phyloP scores from a whole-genome alignment of 2,329 filamentous ascomycete genomes.

The Stachybotrys echinatus region DNA sequence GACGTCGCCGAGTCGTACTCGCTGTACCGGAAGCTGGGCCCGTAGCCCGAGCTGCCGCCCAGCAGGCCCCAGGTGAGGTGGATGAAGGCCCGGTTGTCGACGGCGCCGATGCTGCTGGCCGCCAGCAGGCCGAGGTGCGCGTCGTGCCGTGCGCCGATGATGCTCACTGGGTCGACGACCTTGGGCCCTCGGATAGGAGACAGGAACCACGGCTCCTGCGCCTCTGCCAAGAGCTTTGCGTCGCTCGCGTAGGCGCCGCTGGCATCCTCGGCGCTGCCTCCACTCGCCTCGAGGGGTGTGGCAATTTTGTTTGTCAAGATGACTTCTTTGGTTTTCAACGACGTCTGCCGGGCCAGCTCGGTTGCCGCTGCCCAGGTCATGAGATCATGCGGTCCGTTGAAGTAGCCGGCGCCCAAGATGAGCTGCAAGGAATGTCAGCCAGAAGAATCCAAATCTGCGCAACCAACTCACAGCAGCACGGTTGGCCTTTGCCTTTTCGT shows the following conservation, averaged over 20 bases:
- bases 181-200: background rate
- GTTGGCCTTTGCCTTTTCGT: background rate
- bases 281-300: background rate
- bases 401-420: background rate
- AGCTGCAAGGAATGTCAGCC: background rate
- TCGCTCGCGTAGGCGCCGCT: background rate
- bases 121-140: constrained; percentile 4
- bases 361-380: background rate
- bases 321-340: constrained; percentile 1
- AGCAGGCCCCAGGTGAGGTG: constrained; percentile 12
- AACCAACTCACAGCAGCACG: background rate
- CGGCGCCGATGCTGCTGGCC: constrained; percentile 7
- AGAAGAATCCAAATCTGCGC: background rate
- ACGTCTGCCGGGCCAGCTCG: background rate
- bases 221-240: too few relatives aligned
- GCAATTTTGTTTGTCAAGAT: background rate
- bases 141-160: constrained; percentile 1
- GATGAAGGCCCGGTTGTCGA: constrained; percentile 9
- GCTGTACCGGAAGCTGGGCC: constrained; percentile 4
- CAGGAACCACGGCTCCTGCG: background rate
- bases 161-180: background rate
- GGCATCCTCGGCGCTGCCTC: background rate
- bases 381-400: background rate
- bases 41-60: constrained; percentile 4
- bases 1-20: background rate